Evolutionary conservation across 768 basidiomycete genomes (phyloP), one percentile per base, ranked within the genome.

Genomic region (Suillus ampliporus): DNA sequence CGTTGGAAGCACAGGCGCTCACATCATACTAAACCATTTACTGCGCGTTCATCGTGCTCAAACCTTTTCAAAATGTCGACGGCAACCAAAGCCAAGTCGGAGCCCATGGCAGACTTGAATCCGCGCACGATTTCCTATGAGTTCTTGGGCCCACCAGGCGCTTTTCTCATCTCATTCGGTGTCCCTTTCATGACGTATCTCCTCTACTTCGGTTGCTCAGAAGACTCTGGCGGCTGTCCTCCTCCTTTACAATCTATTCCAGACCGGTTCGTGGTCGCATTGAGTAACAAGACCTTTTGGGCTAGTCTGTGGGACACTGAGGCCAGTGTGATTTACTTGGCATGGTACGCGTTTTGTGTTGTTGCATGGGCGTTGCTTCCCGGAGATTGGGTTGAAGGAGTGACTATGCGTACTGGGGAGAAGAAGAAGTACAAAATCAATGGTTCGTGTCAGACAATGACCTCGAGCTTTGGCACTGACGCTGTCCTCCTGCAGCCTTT

Each of bases 381-480:
- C 1, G 87, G 87, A 5, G 89, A 92, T 63, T 81, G 81, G 79
- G 80, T 94, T 6, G 80, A 90, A 52, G 94, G 94, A 26, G 84
- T 80, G 28, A 79, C 80, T 9, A 75, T 97, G 68, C 84, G 97
- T 51, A 89, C 87, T 46, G 96, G 96, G 0, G 81, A 80, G 59
- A 89, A 83, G 71, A 89, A 91, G 73, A 77, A 83, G 63, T 99
- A 99, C 83, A 98, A 93, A 79, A 94, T 97, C 63, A 99, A 99
- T 79, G 96, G 96, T 95, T 71, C 68, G 84, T 75, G 26, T 44
- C 1, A 6, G 21, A 10, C 10, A 9, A 31, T 7, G 15, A 11
- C 19, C 54, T 5, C 7, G 28, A 34, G 11, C 51, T 44, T 58
- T 11, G 8, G 15, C 21, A 14, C 5, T 41, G 23, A 37, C 28